Conservation (phyloP, 2,329 filamentous ascomycete species). For the Talaromyces sp. region DNA sequence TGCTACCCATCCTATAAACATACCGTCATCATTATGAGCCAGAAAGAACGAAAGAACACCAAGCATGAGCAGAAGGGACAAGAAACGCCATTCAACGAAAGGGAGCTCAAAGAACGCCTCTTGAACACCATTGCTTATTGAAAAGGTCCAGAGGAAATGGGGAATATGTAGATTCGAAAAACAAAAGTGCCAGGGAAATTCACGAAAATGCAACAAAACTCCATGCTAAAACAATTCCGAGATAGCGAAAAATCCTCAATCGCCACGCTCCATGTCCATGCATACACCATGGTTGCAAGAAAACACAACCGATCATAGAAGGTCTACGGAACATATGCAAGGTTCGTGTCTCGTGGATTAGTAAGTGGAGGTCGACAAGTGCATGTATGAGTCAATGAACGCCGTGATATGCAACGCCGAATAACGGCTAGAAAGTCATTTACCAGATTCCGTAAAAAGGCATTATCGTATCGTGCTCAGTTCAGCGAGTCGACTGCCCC, state of each 20-base stretch:
- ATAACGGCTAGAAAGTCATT: not conserved
- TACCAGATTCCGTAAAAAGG: not conserved
- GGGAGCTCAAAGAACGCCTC: not conserved
- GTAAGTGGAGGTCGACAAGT: not conserved
- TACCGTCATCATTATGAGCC: not conserved
- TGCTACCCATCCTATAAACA: not conserved
- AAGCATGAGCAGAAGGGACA: not conserved
- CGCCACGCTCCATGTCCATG: conserved; percentile 12
- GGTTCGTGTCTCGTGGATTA: conserved; percentile 16
- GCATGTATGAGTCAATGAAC: conserved; percentile 7
- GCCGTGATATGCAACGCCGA: conserved; percentile 1
- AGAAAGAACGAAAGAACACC: not conserved
- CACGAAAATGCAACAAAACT: conserved; percentile 11
- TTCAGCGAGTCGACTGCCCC: conserved; percentile 65
- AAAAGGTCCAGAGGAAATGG: not conserved
- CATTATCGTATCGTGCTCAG: conserved; percentile 75
- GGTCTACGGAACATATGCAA: conserved; percentile 1
- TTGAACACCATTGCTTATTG: conserved; percentile 1
- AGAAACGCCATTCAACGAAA: not conserved
- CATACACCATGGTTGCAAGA: conserved; percentile 7
- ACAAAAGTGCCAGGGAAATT: not conserved
- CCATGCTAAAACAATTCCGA: conserved; percentile 6
- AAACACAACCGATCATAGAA: not conserved
- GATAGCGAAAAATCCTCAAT: not conserved
- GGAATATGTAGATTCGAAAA: conserved; percentile 13